phyloP scores from a whole-genome alignment of 176 grass and related monocot genomes.

The Typha latifolia region DNA sequence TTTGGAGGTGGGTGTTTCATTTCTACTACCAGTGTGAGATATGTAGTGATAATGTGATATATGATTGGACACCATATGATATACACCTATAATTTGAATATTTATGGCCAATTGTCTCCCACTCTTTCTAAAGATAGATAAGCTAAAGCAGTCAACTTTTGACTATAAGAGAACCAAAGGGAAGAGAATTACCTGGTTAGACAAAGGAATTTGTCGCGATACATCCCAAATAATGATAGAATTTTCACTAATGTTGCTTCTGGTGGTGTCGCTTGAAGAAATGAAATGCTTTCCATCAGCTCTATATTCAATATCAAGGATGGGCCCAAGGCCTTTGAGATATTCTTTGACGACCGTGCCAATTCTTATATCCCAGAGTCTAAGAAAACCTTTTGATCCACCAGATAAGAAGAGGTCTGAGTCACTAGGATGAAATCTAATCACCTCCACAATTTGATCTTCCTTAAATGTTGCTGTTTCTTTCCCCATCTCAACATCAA shows the following conservation, averaged over 20 bases:
- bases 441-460: slow-evolving; percentile 72
- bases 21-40: too few species aligned
- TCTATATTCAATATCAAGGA: slow-evolving; percentile 83
- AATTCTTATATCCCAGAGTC: slow-evolving; percentile 71
- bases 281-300: slow-evolving; percentile 76
- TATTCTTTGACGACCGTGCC: slow-evolving; percentile 49
- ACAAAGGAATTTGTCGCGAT: slow-evolving; percentile 69
- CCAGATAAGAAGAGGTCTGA: slow-evolving; percentile 65
- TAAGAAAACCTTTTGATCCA: slow-evolving; percentile 66
- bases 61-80: too few species aligned
- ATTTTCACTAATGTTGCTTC: slow-evolving; percentile 78
- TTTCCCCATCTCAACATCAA: slow-evolving; percentile 54
- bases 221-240: slow-evolving; percentile 83
- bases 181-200: slow-evolving; percentile 54
- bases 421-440: slow-evolving; percentile 64
- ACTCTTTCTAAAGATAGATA: slow-evolving; percentile 8
- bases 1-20: too few species aligned
- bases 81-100: too few species aligned
- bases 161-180: too few species aligned
- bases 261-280: slow-evolving; percentile 79
- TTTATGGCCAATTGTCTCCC: slow-evolving; percentile 1
- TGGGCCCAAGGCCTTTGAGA: slow-evolving; percentile 49
- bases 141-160: too few species aligned
- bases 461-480: slow-evolving; percentile 57
- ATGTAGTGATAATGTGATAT: too few species aligned